Percentiles rank a stretch among this genome's conserved stretches.
Conservation (phyloP, 2,329 filamentous ascomycete species). For the Diplodia intermedia region DNA sequence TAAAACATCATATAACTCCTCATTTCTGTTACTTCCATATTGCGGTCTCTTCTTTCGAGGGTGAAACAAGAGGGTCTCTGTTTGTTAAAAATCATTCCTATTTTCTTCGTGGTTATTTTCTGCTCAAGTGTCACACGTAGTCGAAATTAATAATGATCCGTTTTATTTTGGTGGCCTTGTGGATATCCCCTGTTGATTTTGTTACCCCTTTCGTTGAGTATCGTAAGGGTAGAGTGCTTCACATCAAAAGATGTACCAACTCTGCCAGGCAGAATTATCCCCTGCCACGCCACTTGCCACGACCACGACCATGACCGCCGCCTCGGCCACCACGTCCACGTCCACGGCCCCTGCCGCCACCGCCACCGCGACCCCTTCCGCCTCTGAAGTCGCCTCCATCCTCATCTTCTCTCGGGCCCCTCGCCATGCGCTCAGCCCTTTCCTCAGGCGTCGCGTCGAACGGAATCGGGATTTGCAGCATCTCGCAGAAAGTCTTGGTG, state of each 20-base stretch:
- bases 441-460: conserved; percentile 78
- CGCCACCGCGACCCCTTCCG: conserved; percentile 38
- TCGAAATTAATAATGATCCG: neutral
- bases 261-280: neutral
- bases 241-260: neutral
- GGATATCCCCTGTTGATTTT: neutral
- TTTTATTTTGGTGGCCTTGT: neutral
- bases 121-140: neutral
- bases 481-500: conserved; percentile 78
- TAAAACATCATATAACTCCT: neutral
- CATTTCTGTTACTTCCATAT: neutral
- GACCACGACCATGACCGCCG: neutral
- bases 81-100: neutral
- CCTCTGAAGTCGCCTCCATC: conserved; percentile 39
- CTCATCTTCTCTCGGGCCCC: conserved; percentile 45
- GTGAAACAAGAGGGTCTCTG: neutral
- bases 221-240: neutral
- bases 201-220: neutral
- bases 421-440: conserved; percentile 61
- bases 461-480: conserved; percentile 78
- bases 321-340: neutral
- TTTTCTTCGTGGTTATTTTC: neutral
- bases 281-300: neutral
- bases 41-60: neutral
- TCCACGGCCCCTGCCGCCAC: neutral